These are phyloP conservation scores for Peronospora destructor DNA, from an alignment of 352 stramenopile genomes.

Conservation along the genomic window DNA sequence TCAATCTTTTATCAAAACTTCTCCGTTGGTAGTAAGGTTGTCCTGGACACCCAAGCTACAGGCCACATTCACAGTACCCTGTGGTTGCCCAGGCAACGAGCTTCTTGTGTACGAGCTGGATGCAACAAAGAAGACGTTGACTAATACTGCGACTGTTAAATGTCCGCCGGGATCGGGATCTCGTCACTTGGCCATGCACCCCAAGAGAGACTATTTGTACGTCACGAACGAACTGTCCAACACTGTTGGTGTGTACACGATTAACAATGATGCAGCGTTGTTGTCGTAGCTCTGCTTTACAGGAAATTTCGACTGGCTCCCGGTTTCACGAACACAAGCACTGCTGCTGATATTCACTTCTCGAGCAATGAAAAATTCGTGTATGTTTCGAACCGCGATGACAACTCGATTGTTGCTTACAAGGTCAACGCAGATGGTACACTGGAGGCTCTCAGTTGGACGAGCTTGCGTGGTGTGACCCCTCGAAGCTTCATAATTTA, in stretches of 20 bases:
- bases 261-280: conserved; percentile 11
- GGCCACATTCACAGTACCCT: conserved; percentile 51
- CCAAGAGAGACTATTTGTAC: conserved; percentile 33
- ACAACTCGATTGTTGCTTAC: conserved; percentile 55
- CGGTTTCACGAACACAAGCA: conserved; percentile 19
- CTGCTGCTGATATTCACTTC: conserved; percentile 38
- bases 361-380: conserved; percentile 40
- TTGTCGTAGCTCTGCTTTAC: conserved; percentile 22
- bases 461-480: conserved; percentile 29
- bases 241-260: conserved; percentile 43
- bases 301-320: conserved; percentile 43
- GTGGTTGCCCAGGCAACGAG: conserved; percentile 45
- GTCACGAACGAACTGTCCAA: conserved; percentile 51
- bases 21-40: conserved; percentile 26
- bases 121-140: conserved; percentile 22
- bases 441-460: conserved; percentile 26
- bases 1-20: conserved; percentile 31
- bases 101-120: conserved; percentile 44
- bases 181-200: conserved; percentile 43
- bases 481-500: conserved; percentile 41
- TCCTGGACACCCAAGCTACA: conserved; percentile 28
- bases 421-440: conserved; percentile 21
- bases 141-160: conserved; percentile 8
- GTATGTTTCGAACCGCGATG: conserved; percentile 54
- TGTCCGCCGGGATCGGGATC: conserved; percentile 35